Conservation (phyloP, 1,284 basidiomycete species). For the Boletus smithii region DNA sequence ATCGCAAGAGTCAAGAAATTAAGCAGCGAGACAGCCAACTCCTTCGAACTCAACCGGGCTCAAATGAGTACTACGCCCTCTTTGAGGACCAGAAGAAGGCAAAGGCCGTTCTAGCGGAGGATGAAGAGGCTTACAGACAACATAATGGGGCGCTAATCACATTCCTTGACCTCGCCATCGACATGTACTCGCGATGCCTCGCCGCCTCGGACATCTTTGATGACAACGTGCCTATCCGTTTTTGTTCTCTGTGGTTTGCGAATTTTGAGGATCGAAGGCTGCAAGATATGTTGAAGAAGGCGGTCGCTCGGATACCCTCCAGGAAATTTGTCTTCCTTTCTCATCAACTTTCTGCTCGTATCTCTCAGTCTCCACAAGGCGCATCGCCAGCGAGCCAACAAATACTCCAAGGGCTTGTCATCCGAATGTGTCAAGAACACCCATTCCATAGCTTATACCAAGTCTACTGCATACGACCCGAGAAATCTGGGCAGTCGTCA, state of each 20-base stretch:
- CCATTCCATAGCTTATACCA: conserved; percentile 94
- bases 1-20: conserved; percentile 68
- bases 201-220: conserved; percentile 69
- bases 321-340: conserved; percentile 88
- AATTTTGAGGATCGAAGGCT: conserved; percentile 65
- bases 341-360: conserved; percentile 88
- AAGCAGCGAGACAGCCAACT: conserved; percentile 46
- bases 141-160: conserved; percentile 56
- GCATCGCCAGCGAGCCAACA: conserved; percentile 50
- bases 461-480: conserved; percentile 70
- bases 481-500: conserved; percentile 24
- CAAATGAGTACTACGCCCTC: conserved; percentile 26
- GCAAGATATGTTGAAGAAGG: conserved; percentile 48
- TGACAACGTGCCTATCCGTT: conserved; percentile 72
- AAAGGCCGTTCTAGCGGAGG: conserved; percentile 45
- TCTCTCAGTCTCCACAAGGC: conserved; percentile 47
- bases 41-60: conserved; percentile 28
- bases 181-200: conserved; percentile 82
- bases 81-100: conserved; percentile 40
- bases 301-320: conserved; percentile 71
- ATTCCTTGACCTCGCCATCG: conserved; percentile 74
- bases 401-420: conserved; percentile 63
- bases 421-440: conserved; percentile 83
- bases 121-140: conserved; percentile 58
- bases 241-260: conserved; percentile 91